Conservation (phyloP, 441 rosid species). For the Erodium chrysanthum region DNA sequence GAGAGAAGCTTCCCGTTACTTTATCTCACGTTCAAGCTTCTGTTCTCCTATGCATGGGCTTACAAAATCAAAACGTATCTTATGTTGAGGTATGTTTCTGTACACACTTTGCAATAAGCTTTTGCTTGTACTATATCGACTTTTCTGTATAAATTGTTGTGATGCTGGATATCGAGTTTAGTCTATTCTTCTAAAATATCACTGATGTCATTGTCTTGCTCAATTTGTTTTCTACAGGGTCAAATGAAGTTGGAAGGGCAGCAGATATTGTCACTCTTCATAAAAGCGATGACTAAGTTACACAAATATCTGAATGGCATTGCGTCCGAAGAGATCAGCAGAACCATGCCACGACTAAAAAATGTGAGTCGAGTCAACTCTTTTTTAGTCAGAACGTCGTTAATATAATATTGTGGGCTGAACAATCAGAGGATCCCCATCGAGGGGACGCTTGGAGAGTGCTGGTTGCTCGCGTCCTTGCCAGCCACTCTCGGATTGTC, state of each 20-base stretch:
- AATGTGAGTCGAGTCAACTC: constrained; percentile 41
- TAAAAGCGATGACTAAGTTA: constrained; percentile 69
- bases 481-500: too few relatives aligned
- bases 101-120: too few relatives aligned
- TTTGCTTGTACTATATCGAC: too few relatives aligned
- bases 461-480: too few relatives aligned
- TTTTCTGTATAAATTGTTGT: too few relatives aligned
- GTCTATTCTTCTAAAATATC: constrained; percentile 6
- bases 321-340: constrained; percentile 50
- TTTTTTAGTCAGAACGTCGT: too few relatives aligned
- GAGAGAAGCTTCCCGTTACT: constrained; percentile 73
- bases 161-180: background rate
- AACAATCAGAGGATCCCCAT: too few relatives aligned
- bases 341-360: constrained; percentile 59
- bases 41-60: constrained; percentile 70
- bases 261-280: constrained; percentile 55
- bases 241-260: constrained; percentile 74
- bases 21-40: constrained; percentile 74
- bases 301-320: constrained; percentile 47
- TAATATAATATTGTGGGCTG: too few relatives aligned
- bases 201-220: constrained; percentile 11
- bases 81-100: constrained; percentile 53
- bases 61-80: constrained; percentile 60
- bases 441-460: too few relatives aligned
- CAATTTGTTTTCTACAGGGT: constrained; percentile 37